Evolutionary conservation across 768 basidiomycete genomes (phyloP), one percentile per base, ranked within the genome.

Genomic region (Dictyophora rubrovolvata): DNA sequence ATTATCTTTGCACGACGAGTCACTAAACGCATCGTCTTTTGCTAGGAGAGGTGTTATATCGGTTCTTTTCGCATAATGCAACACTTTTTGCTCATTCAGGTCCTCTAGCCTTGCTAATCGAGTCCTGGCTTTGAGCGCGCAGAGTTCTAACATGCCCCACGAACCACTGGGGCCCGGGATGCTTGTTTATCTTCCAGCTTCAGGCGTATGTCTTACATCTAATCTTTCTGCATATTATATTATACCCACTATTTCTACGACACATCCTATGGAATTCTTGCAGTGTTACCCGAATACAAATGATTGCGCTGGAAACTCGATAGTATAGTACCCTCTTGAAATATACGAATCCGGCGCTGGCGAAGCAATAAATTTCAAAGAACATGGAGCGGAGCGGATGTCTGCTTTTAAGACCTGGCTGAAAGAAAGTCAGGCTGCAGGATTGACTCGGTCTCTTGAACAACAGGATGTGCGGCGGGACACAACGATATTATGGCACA

Each of bases 111-210:
- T 28, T 53, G 53, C 1, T 49, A 81, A 88, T 67, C 79, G 81
- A 22, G 70, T 92, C 21, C 87, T 84, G 1, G 79, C 81, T 20
- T 68, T 75, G 56, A 86, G 85, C 60, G 64, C 63, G 56, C 20
- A 62, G 9, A 73, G 79, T 48, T 79, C 82, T 8, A 65, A 82
- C 82, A 6, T 96, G 94, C 69, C 85, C 86, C 65, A 89, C 89
- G n/a, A 97, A 97, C 70, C 93, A 96, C 66, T 85, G 84, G 75
- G 78, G 96, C 42, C 75, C 91, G 55, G 75, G 89, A 61, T 89
- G 93, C 70, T 80, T 97, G 56, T 73, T 65, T 97, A 94, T 69
- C 79, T 95, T 0, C 93, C 93, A 11, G 73, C 82, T 22, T 79
- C 83, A n/a, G 79, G 80, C 60, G 92, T 92, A 67, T 64, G 85